Conservation (phyloP, 75 land plant genomes). For the Sequoiadendron giganteum region DNA sequence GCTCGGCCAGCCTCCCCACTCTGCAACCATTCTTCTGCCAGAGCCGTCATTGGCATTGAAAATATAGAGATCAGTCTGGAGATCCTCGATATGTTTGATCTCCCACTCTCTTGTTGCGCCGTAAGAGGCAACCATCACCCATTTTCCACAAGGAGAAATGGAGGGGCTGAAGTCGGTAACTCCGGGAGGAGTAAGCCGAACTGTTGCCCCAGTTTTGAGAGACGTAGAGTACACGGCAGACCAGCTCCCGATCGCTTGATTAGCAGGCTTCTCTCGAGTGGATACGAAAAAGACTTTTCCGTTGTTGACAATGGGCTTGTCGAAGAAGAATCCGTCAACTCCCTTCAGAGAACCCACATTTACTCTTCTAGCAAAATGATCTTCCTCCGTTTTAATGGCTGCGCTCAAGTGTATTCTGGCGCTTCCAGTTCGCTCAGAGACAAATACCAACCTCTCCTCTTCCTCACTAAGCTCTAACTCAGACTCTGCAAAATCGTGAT, state of each 20-base stretch:
- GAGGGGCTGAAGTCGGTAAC: slow-evolving; percentile 69
- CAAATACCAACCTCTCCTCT: slow-evolving; percentile 31
- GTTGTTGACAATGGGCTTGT: slow-evolving; percentile 49
- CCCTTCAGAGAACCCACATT: background rate
- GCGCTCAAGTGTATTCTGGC: slow-evolving; percentile 37
- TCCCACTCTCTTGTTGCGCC: slow-evolving; percentile 55
- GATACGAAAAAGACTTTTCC: slow-evolving; percentile 53
- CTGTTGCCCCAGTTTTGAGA: slow-evolving; percentile 20
- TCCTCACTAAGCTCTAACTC: background rate
- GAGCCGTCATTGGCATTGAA: slow-evolving; percentile 46
- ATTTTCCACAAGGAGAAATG: slow-evolving; percentile 57
- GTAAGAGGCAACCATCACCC: slow-evolving; percentile 74
- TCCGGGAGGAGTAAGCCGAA: slow-evolving; percentile 56
- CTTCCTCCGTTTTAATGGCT: background rate
- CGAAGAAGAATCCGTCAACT: slow-evolving; percentile 56
- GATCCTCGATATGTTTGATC: slow-evolving; percentile 55
- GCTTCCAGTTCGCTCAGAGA: slow-evolving; percentile 71
- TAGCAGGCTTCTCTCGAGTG: slow-evolving; percentile 39
- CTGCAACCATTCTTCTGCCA: slow-evolving; percentile 28
- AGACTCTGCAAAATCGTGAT: background rate
- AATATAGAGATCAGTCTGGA: slow-evolving; percentile 62
- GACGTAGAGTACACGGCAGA: slow-evolving; percentile 57
- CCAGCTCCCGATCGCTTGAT: slow-evolving; percentile 50
- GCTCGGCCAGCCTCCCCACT: slow-evolving; percentile 78
- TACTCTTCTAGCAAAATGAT: too few species aligned